phyloP scores from a whole-genome alignment of 2,329 filamentous ascomycete species.

The Colletotrichum incanum region DNA sequence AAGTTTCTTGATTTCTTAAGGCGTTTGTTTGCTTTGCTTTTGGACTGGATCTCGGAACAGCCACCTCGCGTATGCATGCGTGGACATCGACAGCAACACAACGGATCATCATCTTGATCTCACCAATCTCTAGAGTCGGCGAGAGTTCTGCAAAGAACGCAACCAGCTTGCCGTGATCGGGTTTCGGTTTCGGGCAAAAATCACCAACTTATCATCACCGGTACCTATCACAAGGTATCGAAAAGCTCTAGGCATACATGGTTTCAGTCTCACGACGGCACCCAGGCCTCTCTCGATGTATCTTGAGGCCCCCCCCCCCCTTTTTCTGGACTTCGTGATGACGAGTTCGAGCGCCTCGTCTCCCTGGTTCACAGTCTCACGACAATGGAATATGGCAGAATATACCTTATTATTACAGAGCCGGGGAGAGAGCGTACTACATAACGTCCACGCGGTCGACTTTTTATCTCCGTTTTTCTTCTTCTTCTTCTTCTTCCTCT shows the following conservation, averaged over 20 bases:
- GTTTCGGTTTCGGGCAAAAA: conserved; percentile 24
- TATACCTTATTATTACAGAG: conserved; percentile 37
- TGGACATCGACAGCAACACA: conserved; percentile 27
- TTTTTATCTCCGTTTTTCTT: not conserved
- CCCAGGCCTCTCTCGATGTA: conserved; percentile 11
- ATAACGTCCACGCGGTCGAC: not conserved
- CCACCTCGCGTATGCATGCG: conserved; percentile 1
- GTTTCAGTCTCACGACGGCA: conserved; percentile 42
- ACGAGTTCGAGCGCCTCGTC: conserved; percentile 4
- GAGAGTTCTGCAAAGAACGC: conserved; percentile 42
- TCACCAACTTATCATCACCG: conserved; percentile 17
- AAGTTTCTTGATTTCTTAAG: not conserved
- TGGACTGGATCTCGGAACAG: conserved; percentile 13
- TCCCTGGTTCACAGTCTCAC: conserved; percentile 25
- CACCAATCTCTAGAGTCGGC: conserved; percentile 37
- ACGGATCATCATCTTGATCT: conserved; percentile 29
- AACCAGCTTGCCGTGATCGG: conserved; percentile 28
- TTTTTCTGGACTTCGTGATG: not conserved
- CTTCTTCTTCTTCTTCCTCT: not conserved
- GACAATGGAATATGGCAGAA: conserved; percentile 21
- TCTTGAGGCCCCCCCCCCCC: not conserved
- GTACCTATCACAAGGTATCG: conserved; percentile 19
- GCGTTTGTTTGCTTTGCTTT: conserved; percentile 36
- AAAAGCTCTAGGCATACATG: conserved; percentile 27
- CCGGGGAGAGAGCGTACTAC: not conserved